phyloP scores from a whole-genome alignment of 257 asterid species.

The Marsdenia floribunda region DNA sequence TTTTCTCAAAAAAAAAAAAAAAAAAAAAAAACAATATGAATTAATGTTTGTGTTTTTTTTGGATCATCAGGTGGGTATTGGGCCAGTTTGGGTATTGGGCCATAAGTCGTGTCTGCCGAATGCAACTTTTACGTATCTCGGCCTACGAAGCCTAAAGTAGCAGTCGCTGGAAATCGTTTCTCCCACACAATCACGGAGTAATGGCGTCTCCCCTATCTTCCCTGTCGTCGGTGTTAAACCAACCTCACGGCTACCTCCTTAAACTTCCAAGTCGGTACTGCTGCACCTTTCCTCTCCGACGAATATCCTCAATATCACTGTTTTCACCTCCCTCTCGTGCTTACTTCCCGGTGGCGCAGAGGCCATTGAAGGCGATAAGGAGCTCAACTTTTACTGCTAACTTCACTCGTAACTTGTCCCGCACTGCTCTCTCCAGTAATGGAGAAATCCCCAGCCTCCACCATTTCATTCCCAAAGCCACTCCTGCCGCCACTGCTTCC shows the following conservation, averaged over 20 bases:
- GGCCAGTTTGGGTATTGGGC: not conserved
- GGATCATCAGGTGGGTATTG: too few species aligned
- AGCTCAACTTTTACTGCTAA: conserved; percentile 32
- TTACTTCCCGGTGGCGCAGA: conserved; percentile 14
- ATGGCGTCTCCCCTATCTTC: conserved; percentile 44
- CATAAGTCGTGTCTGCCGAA: not conserved
- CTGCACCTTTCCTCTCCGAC: conserved; percentile 42
- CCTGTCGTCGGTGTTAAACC: conserved; percentile 53
- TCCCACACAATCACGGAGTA: not conserved
- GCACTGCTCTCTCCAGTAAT: conserved; percentile 24
- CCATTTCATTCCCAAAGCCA: conserved; percentile 62
- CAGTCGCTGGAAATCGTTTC: not conserved
- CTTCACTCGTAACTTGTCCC: conserved; percentile 41
- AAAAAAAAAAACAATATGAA: too few species aligned
- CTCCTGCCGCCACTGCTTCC: conserved; percentile 29
- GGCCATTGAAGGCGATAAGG: conserved; percentile 6
- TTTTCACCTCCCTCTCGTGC: conserved; percentile 6
- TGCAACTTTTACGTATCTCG: not conserved
- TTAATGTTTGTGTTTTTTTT: too few species aligned
- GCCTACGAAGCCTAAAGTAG: not conserved
- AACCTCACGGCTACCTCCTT: conserved; percentile 39
- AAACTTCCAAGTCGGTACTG: conserved; percentile 45
- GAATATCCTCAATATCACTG: conserved; percentile 13
- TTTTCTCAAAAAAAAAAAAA: too few species aligned
- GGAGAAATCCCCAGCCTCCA: conserved; percentile 43